A percentile compares a stretch with the other conserved stretches of the same genome.
Conservation (phyloP, 2,329 filamentous ascomycete genomes). For the Biscogniauxia marginata region DNA sequence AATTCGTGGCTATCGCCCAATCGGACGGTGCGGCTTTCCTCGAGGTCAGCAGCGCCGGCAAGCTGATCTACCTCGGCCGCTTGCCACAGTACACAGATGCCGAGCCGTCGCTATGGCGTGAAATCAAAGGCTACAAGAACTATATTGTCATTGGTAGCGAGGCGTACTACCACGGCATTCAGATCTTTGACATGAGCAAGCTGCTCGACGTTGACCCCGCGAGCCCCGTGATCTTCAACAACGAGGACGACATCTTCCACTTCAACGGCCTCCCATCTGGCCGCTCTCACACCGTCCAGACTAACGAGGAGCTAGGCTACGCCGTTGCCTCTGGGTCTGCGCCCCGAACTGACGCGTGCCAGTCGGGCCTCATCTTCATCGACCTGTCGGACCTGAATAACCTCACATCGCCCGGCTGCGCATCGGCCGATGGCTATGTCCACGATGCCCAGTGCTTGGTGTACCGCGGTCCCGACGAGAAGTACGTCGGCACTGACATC, state of each 20-base stretch:
- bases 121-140: slow-evolving; percentile 45
- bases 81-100: slow-evolving; percentile 45
- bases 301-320: slow-evolving; percentile 45
- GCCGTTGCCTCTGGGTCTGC: slow-evolving; percentile 43
- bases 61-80: slow-evolving; percentile 52
- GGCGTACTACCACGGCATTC: slow-evolving; percentile 52
- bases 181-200: slow-evolving; percentile 63
- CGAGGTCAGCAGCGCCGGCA: slow-evolving; percentile 49
- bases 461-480: slow-evolving; percentile 48
- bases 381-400: slow-evolving; percentile 54
- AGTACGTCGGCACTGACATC: slow-evolving; percentile 47
- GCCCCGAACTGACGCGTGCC: slow-evolving; percentile 44
- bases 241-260: slow-evolving; percentile 41
- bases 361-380: slow-evolving; percentile 57
- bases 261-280: slow-evolving; percentile 43
- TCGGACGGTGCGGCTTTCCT: slow-evolving; percentile 54
- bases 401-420: slow-evolving; percentile 53
- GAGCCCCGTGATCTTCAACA: slow-evolving; percentile 42
- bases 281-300: slow-evolving; percentile 46
- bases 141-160: slow-evolving; percentile 40
- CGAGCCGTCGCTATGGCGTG: slow-evolving; percentile 49
- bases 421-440: slow-evolving; percentile 55
- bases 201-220: slow-evolving; percentile 47
- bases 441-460: slow-evolving; percentile 61
- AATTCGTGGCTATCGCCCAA: slow-evolving; percentile 55